Evolutionary conservation across 1,284 basidiomycete species (phyloP), one percentile per base, ranked within the genome.

Genomic region (Meripilus lineatus): DNA sequence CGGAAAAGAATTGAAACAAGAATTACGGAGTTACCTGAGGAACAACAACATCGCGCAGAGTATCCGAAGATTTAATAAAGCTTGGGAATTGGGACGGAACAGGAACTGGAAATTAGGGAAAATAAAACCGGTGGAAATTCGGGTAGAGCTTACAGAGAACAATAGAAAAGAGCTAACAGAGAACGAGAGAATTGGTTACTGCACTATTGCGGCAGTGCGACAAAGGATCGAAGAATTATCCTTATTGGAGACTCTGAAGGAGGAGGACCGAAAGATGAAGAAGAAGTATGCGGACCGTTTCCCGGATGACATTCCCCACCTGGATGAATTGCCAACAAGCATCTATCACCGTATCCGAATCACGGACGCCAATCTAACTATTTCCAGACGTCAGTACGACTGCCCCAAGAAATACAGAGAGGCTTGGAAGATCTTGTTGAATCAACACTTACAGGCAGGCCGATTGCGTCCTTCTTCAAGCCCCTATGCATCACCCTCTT

Each of bases 401-500:
- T 53, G 53, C 24, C 48, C 51, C 1, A 50, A 44, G 45, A 61
- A 52, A 32, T 63, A 47, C 20, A 23, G 21, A 5, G 50, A 55
- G 22, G 47, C 30, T 0, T 57, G 53, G 51, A 45, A 50, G 17
- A 15, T 5, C 1, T 44, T 55, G 0, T 40, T 55, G 2, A 24
- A 53, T 1, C 23, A 50, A 20, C 53, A 57, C 28, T 45, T 55
- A 13, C 45, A 17, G 3, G 51, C 50, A 1, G 51, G 55, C 2
- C 32, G 55, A 59, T 6, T 49, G 61, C 34, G 38, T 1, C 32
- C 38, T 11, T 66, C 64, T 2, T 47, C 46, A 1, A 62, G 58
- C 1, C 46, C 48, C 0, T 58, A 53, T 35, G 55, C 59, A 0
- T 69, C 64, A 0, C 68, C 67, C 0, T 56, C 65, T 0, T 70